phyloP scores from a whole-genome alignment of 441 rosid species.

The Populus tomentosa region DNA sequence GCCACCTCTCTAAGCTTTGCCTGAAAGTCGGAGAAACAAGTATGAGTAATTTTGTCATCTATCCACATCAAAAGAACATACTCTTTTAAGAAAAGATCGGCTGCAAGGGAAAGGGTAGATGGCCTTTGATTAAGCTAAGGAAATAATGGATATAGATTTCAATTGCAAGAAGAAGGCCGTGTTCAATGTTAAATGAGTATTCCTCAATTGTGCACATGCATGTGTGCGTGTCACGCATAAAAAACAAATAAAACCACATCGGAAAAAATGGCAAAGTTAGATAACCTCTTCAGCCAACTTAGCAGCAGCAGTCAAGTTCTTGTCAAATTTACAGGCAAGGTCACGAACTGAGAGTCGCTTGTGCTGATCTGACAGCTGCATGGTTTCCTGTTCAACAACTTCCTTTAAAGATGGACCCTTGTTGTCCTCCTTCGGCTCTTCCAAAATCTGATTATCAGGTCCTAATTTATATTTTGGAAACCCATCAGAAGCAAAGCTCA shows the following conservation, averaged over 20 bases:
- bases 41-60: slow-evolving; percentile 1
- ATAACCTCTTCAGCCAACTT: slow-evolving; percentile 76
- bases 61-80: slow-evolving; percentile 7
- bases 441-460: slow-evolving; percentile 76
- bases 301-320: slow-evolving; percentile 81
- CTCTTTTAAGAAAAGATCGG: not conserved
- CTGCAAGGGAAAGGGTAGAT: not conserved
- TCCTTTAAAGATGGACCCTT: slow-evolving; percentile 77
- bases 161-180: not conserved
- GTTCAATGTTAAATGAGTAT: not conserved
- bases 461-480: slow-evolving; percentile 91
- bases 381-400: slow-evolving; percentile 71
- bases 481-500: slow-evolving; percentile 71
- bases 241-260: not conserved
- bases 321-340: slow-evolving; percentile 93
- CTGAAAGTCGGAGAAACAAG: slow-evolving; percentile 30
- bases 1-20: slow-evolving; percentile 83
- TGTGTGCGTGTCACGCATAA: not conserved
- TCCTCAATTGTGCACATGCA: not conserved
- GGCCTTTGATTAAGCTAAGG: not conserved
- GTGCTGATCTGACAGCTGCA: slow-evolving; percentile 78
- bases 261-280: not conserved
- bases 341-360: slow-evolving; percentile 96
- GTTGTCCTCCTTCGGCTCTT: slow-evolving; percentile 70
- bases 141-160: not conserved